Evolutionary conservation across 495 filamentous ascomycete genomes (phyloP).

Genomic region (Neurospora tetrasperma): DNA sequence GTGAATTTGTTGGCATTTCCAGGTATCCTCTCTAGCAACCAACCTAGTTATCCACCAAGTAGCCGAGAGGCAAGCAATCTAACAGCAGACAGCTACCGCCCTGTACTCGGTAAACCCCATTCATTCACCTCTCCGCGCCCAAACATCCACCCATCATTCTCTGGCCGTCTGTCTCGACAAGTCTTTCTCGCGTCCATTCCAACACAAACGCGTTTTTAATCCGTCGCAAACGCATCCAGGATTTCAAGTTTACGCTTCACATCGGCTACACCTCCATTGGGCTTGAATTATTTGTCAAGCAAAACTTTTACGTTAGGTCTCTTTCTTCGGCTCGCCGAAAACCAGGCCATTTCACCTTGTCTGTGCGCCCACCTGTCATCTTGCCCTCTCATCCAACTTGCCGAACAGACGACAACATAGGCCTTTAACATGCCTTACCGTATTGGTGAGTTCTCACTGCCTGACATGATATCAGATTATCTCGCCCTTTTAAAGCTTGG

Average conservation of each 20-base stretch:
- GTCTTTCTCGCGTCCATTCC: background rate
- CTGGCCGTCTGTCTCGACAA: background rate
- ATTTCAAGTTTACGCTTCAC: background rate
- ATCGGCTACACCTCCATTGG: background rate
- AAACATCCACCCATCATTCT: background rate
- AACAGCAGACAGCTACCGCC: background rate
- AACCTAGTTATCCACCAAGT: background rate
- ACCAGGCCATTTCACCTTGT: background rate
- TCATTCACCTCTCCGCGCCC: background rate
- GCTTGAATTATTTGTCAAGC: background rate
- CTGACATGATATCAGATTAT: background rate
- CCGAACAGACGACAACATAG: background rate
- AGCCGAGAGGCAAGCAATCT: background rate
- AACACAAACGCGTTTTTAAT: background rate
- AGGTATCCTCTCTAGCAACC: background rate
- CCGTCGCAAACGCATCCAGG: background rate
- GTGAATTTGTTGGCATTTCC: background rate
- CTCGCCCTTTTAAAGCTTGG: background rate
- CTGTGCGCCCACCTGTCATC: background rate
- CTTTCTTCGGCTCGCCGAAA: background rate
- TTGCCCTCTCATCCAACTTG: background rate
- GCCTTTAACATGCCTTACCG: conserved; percentile 23
- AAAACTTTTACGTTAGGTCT: too few relatives aligned
- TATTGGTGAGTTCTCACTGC: conserved; percentile 22
- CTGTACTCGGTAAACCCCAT: background rate